These are phyloP conservation scores for Claviceps quebecensis DNA, from an alignment of 2,329 filamentous ascomycete genomes.

Conservation along the genomic window DNA sequence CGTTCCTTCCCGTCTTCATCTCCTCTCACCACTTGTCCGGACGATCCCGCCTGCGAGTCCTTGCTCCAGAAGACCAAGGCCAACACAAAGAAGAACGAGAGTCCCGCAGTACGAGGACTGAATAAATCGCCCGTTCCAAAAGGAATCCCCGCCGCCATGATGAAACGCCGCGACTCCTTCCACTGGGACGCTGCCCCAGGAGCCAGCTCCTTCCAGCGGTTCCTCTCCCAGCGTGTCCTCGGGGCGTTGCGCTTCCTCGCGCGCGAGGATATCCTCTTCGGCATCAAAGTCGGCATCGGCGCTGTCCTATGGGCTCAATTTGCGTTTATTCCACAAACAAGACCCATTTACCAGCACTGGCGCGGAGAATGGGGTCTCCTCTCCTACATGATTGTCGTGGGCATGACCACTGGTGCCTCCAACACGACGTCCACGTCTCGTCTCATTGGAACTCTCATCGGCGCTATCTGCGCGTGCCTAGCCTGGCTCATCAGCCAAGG, in stretches of 20 bases:
- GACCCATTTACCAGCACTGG: constrained; percentile 75
- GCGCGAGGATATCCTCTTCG: constrained; percentile 54
- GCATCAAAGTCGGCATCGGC: constrained; percentile 84
- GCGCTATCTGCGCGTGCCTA: constrained; percentile 58
- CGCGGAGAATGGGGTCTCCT: constrained; percentile 92
- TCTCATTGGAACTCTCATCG: constrained; percentile 74
- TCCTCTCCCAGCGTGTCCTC: constrained; percentile 31
- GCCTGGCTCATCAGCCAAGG: constrained; percentile 67
- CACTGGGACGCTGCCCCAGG: constrained; percentile 41
- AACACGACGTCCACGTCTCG: constrained; percentile 85
- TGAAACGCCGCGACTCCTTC: constrained; percentile 36
- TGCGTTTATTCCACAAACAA: constrained; percentile 66
- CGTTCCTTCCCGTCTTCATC: background rate
- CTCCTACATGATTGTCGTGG: constrained; percentile 96
- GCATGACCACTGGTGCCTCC: constrained; percentile 91
- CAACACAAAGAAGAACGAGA: constrained; percentile 16
- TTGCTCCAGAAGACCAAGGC: constrained; percentile 23
- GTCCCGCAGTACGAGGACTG: constrained; percentile 24
- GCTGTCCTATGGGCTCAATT: constrained; percentile 81
- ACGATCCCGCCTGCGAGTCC: constrained; percentile 29
- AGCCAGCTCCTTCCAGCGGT: constrained; percentile 28
- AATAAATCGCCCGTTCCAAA: constrained; percentile 40
- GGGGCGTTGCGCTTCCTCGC: constrained; percentile 32
- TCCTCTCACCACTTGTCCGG: constrained; percentile 3
- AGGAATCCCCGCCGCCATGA: constrained; percentile 41